A percentile compares a stretch with the other conserved stretches of the same genome.
phyloP scores from a whole-genome alignment of 2,329 filamentous ascomycete species.

The Lachnellula cervina region DNA sequence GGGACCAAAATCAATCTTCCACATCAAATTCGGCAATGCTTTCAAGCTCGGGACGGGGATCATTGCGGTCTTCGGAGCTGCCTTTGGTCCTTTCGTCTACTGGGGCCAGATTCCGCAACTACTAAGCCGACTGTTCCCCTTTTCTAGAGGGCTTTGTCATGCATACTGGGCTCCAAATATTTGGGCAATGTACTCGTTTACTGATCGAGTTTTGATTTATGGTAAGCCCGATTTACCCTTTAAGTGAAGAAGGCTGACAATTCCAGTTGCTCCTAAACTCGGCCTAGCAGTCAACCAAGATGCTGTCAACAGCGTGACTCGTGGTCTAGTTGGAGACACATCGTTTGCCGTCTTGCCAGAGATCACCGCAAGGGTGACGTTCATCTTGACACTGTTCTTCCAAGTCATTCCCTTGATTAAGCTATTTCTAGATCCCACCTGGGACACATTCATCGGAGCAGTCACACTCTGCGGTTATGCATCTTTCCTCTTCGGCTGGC shows the following conservation, averaged over 20 bases:
- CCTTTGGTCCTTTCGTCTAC: slow-evolving; percentile 82
- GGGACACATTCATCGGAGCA: slow-evolving; percentile 84
- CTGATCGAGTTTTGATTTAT: slow-evolving; percentile 76
- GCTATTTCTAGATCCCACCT: slow-evolving; percentile 74
- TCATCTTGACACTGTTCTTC: slow-evolving; percentile 75
- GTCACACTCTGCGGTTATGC: slow-evolving; percentile 92
- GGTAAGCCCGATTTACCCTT: slow-evolving; percentile 42
- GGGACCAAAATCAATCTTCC: slow-evolving; percentile 68
- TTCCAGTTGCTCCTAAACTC: slow-evolving; percentile 71
- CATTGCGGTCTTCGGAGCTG: slow-evolving; percentile 64
- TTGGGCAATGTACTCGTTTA: slow-evolving; percentile 95
- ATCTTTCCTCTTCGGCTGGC: slow-evolving; percentile 96
- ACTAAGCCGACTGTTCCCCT: slow-evolving; percentile 81
- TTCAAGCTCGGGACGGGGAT: slow-evolving; percentile 78
- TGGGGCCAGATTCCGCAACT: slow-evolving; percentile 83
- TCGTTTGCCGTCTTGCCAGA: slow-evolving; percentile 90
- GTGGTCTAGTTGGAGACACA: slow-evolving; percentile 88
- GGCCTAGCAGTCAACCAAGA: slow-evolving; percentile 67
- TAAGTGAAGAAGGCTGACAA: slow-evolving; percentile 31
- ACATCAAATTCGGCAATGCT: slow-evolving; percentile 71
- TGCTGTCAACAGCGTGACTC: slow-evolving; percentile 82
- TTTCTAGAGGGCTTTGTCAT: slow-evolving; percentile 88
- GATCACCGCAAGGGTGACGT: slow-evolving; percentile 74
- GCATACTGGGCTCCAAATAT: slow-evolving; percentile 98
- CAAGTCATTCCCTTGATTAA: slow-evolving; percentile 76